Conservation (phyloP, 208 protist genomes). For the Trypanosoma brucei region DNA sequence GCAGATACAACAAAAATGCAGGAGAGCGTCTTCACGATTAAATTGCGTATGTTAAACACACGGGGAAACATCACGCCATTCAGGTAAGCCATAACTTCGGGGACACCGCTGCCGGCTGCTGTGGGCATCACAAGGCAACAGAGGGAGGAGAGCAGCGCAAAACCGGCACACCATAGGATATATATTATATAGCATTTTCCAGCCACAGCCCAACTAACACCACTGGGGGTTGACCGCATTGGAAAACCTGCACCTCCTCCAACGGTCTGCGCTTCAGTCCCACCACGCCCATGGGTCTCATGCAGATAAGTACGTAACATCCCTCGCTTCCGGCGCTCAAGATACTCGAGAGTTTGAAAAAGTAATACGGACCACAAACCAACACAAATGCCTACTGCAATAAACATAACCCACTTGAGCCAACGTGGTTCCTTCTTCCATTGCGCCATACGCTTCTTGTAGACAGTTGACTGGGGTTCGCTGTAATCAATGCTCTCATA, state of each 20-base stretch:
- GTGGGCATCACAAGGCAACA: slow-evolving; percentile 71
- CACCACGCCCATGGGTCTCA: background rate
- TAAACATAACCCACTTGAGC: slow-evolving; percentile 60
- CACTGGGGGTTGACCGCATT: slow-evolving; percentile 7
- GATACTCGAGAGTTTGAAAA: slow-evolving; percentile 65
- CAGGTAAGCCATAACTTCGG: slow-evolving; percentile 86
- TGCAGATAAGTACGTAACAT: slow-evolving; percentile 32
- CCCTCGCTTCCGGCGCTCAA: slow-evolving; percentile 35
- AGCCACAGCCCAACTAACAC: slow-evolving; percentile 26
- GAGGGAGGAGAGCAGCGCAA: slow-evolving; percentile 50
- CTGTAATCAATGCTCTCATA: slow-evolving; percentile 82
- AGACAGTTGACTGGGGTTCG: slow-evolving; percentile 44
- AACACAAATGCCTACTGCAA: slow-evolving; percentile 49
- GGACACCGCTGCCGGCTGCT: slow-evolving; percentile 73
- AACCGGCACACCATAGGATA: slow-evolving; percentile 33
- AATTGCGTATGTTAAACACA: slow-evolving; percentile 75
- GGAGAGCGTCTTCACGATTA: slow-evolving; percentile 72
- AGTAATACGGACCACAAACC: slow-evolving; percentile 64
- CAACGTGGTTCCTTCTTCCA: slow-evolving; percentile 29
- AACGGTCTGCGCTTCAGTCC: background rate
- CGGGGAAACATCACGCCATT: slow-evolving; percentile 85
- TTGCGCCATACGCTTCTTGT: slow-evolving; percentile 29
- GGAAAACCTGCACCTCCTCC: background rate
- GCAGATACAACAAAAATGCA: slow-evolving; percentile 72
- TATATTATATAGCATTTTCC: slow-evolving; percentile 33